Conservation (phyloP, 2,329 filamentous ascomycete genomes). For the Ceratocystis huliohia region DNA sequence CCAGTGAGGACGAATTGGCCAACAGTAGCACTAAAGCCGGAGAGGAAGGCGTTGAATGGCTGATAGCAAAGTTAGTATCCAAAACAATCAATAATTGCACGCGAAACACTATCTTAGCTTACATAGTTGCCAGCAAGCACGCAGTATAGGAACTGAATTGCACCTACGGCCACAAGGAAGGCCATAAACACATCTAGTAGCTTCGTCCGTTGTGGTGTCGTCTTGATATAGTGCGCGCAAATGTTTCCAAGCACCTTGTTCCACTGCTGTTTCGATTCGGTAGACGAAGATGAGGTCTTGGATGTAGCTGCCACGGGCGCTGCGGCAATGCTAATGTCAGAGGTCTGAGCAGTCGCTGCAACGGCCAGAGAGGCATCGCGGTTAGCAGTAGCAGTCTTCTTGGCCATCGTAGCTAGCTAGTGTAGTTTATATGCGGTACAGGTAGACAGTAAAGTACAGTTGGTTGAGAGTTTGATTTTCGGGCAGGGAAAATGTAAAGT, state of each 20-base stretch:
- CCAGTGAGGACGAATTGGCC: slow-evolving; percentile 96
- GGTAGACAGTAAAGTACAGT: slow-evolving; percentile 22
- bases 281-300: slow-evolving; percentile 22
- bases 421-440: slow-evolving; percentile 21
- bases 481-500: neutral
- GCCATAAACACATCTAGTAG: slow-evolving; percentile 82
- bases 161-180: slow-evolving; percentile 75
- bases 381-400: slow-evolving; percentile 18
- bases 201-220: slow-evolving; percentile 82
- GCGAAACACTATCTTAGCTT: slow-evolving; percentile 31
- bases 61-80: slow-evolving; percentile 29
- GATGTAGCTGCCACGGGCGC: slow-evolving; percentile 20
- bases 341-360: slow-evolving; percentile 20
- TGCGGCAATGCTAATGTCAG: slow-evolving; percentile 17
- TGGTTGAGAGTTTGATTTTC: neutral
- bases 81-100: no score
- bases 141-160: slow-evolving; percentile 88
- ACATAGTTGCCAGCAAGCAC: slow-evolving; percentile 89
- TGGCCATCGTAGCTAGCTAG: slow-evolving; percentile 16
- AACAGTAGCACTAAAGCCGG: slow-evolving; percentile 86
- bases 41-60: slow-evolving; percentile 98
- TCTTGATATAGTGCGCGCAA: slow-evolving; percentile 63
- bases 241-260: slow-evolving; percentile 55
- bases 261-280: slow-evolving; percentile 29
- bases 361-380: slow-evolving; percentile 23